These are phyloP conservation scores for Massospora cicadina DNA, from an alignment of 371 early-diverging fungal species.

Conservation along the genomic window DNA sequence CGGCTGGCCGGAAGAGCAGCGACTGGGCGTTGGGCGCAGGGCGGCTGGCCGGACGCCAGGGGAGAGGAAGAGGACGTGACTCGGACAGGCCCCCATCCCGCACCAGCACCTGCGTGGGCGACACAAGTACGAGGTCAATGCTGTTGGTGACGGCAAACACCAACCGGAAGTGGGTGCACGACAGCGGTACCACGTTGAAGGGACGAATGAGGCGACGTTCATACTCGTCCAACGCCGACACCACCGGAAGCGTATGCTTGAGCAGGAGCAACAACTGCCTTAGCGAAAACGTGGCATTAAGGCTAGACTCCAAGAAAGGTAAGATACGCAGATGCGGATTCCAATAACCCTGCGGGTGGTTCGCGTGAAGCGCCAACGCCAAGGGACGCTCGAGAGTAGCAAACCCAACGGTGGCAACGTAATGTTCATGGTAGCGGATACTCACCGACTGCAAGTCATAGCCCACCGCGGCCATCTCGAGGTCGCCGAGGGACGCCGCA, in stretches of 20 bases:
- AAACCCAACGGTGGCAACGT: background rate
- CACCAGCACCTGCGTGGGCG: background rate
- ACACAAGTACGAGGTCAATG: background rate
- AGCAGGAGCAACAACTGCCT: background rate
- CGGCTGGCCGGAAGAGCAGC: background rate
- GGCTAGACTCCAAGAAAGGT: background rate
- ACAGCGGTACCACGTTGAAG: background rate
- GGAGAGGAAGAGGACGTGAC: background rate
- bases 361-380: background rate
- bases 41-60: background rate
- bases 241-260: background rate
- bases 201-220: background rate
- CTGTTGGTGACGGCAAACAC: background rate
- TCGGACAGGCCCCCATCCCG: background rate
- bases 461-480: background rate
- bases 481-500: background rate
- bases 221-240: background rate
- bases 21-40: background rate
- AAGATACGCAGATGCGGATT: background rate
- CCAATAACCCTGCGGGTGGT: background rate
- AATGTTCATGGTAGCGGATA: background rate
- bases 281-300: background rate
- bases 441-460: conserved; percentile 4
- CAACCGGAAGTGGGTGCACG: background rate
- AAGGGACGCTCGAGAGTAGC: background rate